Percentiles rank a stretch among this genome's conserved stretches.
phyloP scores from a whole-genome alignment of 2,329 filamentous ascomycete genomes.

The Fulvia fulva region DNA sequence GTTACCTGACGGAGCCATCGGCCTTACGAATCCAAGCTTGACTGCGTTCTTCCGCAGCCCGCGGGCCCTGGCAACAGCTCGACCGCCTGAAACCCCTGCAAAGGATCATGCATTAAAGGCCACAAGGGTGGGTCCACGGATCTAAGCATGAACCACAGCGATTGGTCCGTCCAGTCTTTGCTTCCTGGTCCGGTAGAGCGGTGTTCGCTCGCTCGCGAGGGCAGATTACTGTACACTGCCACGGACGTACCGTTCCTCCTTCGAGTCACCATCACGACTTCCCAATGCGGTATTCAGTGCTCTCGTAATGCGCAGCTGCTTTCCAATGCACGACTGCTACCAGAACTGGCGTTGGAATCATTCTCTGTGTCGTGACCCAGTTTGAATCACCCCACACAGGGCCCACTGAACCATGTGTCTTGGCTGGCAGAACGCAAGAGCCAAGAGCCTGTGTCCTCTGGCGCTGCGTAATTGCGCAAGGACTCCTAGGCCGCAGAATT shows the following conservation, averaged over 20 bases:
- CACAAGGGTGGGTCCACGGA: not conserved
- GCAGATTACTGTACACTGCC: conserved; percentile 8
- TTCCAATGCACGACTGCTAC: not conserved
- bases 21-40: not conserved
- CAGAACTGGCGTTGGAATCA: not conserved
- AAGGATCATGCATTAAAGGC: not conserved
- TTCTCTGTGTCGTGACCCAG: not conserved
- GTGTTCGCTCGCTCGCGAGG: not conserved
- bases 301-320: conserved; percentile 1
- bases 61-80: not conserved
- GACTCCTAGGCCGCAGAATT: conserved; percentile 2
- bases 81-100: not conserved
- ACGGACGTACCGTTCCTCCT: not conserved
- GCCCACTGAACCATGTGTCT: not conserved
- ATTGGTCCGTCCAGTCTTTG: not conserved
- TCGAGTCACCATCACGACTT: not conserved
- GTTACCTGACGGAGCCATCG: not conserved
- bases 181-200: not conserved
- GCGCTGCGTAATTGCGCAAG: conserved; percentile 1
- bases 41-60: not conserved
- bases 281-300: conserved; percentile 4
- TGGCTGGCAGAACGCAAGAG: not conserved
- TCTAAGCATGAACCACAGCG: not conserved
- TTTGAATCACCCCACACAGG: not conserved
- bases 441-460: not conserved